Conservation (phyloP, 805 yeast genomes). For the Starmerella vaccinii region DNA sequence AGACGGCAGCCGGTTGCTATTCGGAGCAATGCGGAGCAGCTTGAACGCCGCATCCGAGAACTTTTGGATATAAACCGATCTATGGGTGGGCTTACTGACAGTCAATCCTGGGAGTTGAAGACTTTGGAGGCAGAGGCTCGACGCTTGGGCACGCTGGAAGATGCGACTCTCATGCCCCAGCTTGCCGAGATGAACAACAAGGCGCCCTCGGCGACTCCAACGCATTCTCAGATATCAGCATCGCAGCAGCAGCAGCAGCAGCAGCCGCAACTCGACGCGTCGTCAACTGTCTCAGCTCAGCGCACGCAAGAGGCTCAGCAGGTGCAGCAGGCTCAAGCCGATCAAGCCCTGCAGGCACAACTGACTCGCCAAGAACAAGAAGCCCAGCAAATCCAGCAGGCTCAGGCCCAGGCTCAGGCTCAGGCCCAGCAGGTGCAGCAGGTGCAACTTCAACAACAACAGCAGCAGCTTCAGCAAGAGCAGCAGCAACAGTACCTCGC, state of each 20-base stretch:
- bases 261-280: background rate
- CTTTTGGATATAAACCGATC: background rate
- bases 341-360: background rate
- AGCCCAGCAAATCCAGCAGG: slow-evolving; percentile 1
- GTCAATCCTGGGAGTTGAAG: slow-evolving; percentile 7
- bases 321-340: background rate
- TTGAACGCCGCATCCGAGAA: slow-evolving; percentile 2
- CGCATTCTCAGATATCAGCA: background rate
- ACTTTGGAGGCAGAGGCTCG: slow-evolving; percentile 4
- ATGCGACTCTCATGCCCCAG: too few species aligned
- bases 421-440: slow-evolving; percentile 8
- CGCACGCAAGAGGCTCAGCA: background rate
- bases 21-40: background rate
- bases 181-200: too few species aligned
- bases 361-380: background rate
- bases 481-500: slow-evolving; percentile 1
- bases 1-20: background rate
- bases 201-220: too few species aligned
- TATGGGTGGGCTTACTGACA: slow-evolving; percentile 7
- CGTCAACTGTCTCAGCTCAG: background rate
- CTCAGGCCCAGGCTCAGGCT: background rate
- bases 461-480: background rate
- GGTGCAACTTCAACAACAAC: slow-evolving; percentile 3
- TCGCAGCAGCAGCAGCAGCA: background rate
- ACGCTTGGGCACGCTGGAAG: background rate